Conservation (phyloP, 805 yeast genomes). For the Candida wancherniae region DNA sequence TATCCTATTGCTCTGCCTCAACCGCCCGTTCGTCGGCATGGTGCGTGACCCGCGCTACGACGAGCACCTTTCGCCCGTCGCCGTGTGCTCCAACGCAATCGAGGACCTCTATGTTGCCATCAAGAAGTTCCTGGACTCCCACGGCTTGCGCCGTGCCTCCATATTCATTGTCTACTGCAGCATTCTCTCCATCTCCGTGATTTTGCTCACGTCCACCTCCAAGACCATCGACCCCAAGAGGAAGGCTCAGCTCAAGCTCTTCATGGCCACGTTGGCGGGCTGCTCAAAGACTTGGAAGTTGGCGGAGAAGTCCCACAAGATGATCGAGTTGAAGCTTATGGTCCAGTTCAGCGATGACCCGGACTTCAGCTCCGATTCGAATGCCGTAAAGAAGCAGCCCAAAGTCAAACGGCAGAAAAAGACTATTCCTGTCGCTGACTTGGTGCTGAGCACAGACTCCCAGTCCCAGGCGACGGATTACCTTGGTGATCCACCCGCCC, state of each 20-base stretch:
- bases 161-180: slow-evolving; percentile 45
- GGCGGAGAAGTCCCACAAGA: slow-evolving; percentile 41
- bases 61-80: slow-evolving; percentile 26
- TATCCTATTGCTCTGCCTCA: slow-evolving; percentile 52
- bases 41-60: slow-evolving; percentile 13
- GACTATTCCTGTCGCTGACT: too few relatives aligned
- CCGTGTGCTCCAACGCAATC: slow-evolving; percentile 36
- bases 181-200: slow-evolving; percentile 41
- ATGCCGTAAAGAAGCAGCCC: slow-evolving; percentile 1
- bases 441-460: neutral
- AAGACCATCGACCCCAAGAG: slow-evolving; percentile 23
- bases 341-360: slow-evolving; percentile 20
- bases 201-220: slow-evolving; percentile 30
- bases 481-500: too few relatives aligned
- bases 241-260: slow-evolving; percentile 30
- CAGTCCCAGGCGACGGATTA: neutral
- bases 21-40: slow-evolving; percentile 53
- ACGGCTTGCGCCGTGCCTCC: slow-evolving; percentile 40
- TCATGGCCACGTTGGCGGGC: slow-evolving; percentile 37
- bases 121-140: slow-evolving; percentile 31
- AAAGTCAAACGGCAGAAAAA: slow-evolving; percentile 5
- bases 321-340: slow-evolving; percentile 31
- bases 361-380: slow-evolving; percentile 4
- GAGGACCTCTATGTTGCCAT: slow-evolving; percentile 39
- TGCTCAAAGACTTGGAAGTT: slow-evolving; percentile 45